phyloP scores from a whole-genome alignment of 2,329 filamentous ascomycete genomes.

The Clonostachys chloroleuca region DNA sequence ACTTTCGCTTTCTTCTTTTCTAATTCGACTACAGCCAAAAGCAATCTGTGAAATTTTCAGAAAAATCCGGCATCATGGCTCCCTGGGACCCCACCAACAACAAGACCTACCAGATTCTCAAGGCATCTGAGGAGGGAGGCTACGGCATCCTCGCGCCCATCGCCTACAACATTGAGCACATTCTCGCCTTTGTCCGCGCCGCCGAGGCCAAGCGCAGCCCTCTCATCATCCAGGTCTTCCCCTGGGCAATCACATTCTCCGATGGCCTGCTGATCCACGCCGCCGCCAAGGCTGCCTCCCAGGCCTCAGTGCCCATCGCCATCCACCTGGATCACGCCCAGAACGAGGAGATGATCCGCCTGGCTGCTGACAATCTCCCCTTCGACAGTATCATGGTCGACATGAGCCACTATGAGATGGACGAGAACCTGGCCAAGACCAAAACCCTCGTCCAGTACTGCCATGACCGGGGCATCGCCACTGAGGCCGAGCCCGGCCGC shows the following conservation, averaged over 20 bases:
- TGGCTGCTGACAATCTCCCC: constrained; percentile 46
- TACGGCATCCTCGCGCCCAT: constrained; percentile 50
- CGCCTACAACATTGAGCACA: constrained; percentile 64
- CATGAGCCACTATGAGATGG: constrained; percentile 69
- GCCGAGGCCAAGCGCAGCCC: constrained; percentile 64
- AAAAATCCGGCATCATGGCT: constrained; percentile 6
- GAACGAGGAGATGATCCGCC: constrained; percentile 50
- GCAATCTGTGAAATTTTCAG: not conserved
- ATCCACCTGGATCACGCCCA: constrained; percentile 67
- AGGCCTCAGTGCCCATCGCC: constrained; percentile 52
- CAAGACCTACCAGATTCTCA: constrained; percentile 34
- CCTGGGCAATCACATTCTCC: constrained; percentile 65
- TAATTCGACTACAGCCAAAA: not conserved
- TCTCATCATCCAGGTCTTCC: constrained; percentile 67
- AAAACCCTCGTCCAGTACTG: constrained; percentile 57
- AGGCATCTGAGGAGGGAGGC: constrained; percentile 44
- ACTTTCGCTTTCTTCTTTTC: not conserved
- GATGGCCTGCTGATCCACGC: constrained; percentile 46
- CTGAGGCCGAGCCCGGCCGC: constrained; percentile 64
- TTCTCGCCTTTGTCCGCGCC: constrained; percentile 62
- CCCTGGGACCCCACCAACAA: constrained; percentile 12
- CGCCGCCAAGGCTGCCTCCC: constrained; percentile 48
- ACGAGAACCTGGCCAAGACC: constrained; percentile 64
- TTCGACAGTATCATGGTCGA: constrained; percentile 76
- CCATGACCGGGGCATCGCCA: constrained; percentile 58